phyloP scores from a whole-genome alignment of 2,329 filamentous ascomycete genomes.

The Neonectria punicea region DNA sequence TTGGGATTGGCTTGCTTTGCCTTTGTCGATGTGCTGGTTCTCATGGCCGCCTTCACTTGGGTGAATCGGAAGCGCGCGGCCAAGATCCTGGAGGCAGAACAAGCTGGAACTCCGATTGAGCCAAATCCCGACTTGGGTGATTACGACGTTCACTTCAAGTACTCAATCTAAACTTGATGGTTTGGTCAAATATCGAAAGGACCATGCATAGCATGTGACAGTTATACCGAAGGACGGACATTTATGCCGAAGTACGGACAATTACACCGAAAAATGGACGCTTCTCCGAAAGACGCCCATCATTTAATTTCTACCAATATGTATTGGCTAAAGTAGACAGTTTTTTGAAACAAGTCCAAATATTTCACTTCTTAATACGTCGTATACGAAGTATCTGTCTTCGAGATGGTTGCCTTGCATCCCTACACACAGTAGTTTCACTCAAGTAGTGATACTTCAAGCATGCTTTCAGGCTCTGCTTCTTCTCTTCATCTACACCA shows the following conservation, averaged over 20 bases:
- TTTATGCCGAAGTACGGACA: too few relatives aligned
- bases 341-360: background rate
- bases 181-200: background rate
- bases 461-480: background rate
- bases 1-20: slow-evolving; percentile 42
- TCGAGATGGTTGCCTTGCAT: background rate
- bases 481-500: background rate
- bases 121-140: slow-evolving; percentile 41
- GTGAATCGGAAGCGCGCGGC: slow-evolving; percentile 42
- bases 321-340: background rate
- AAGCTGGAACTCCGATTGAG: slow-evolving; percentile 34
- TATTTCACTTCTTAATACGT: background rate
- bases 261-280: too few relatives aligned
- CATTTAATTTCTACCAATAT: background rate
- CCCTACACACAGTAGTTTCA: background rate
- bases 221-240: background rate
- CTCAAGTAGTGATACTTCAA: background rate
- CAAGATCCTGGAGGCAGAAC: slow-evolving; percentile 34
- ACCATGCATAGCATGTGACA: background rate
- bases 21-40: slow-evolving; percentile 34
- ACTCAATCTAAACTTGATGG: slow-evolving; percentile 18
- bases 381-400: background rate
- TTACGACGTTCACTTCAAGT: slow-evolving; percentile 43
- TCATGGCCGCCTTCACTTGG: slow-evolving; percentile 39
- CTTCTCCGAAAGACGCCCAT: background rate